Conservation (phyloP, 192 early-diverging fungal genomes). For the Lunasporangiospora selenospora region DNA sequence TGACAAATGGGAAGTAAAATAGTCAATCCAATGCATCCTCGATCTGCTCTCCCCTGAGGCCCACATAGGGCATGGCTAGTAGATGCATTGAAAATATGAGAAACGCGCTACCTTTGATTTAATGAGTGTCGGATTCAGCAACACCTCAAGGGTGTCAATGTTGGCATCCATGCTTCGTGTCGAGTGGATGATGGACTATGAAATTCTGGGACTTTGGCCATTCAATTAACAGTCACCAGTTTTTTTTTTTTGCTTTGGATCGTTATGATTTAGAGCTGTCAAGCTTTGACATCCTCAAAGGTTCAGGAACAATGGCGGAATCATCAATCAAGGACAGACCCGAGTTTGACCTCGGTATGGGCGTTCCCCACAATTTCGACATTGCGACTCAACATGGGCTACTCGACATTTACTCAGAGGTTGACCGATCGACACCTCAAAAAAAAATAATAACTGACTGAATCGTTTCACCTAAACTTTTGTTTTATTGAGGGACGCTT, state of each 20-base stretch:
- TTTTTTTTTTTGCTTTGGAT: no score
- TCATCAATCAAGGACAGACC: slow-evolving; percentile 53
- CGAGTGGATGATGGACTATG: no score
- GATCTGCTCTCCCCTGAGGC: no score
- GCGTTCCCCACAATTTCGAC: not conserved
- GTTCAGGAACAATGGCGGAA: slow-evolving; percentile 35
- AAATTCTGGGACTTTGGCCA: no score
- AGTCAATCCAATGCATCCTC: no score
- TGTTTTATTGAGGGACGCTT: not conserved
- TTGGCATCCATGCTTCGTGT: not conserved
- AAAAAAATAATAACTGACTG: not conserved
- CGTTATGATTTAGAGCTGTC: no score
- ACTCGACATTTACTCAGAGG: not conserved
- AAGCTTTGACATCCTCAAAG: no score
- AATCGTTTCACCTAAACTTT: not conserved
- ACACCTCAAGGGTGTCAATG: slow-evolving; percentile 39
- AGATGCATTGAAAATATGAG: no score
- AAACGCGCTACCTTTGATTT: slow-evolving; percentile 31
- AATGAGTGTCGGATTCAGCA: slow-evolving; percentile 31
- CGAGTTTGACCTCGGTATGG: slow-evolving; percentile 56
- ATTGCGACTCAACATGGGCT: slow-evolving; percentile 6
- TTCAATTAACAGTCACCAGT: no score
- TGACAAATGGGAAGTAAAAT: not conserved
- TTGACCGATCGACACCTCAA: not conserved
- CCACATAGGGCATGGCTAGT: no score